Conservation (phyloP, 2,329 filamentous ascomycete species). For the Ceratocystis eucalypticola region DNA sequence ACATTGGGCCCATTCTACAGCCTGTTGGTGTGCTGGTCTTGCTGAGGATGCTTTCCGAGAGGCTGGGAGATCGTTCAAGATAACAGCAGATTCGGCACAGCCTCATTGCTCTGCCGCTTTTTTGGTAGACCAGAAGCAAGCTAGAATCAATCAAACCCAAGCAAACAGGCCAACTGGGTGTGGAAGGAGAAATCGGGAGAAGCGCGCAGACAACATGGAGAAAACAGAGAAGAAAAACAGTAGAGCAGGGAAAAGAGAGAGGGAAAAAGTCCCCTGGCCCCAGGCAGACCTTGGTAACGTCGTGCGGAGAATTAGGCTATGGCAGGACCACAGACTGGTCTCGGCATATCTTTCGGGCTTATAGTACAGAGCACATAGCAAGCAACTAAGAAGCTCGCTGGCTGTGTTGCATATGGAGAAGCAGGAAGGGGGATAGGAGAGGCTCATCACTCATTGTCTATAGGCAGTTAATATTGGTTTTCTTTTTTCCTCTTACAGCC, state of each 20-base stretch:
- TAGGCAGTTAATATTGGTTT: neutral
- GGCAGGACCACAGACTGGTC: neutral
- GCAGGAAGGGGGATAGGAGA: neutral
- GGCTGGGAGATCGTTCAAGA: neutral
- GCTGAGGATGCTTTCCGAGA: neutral
- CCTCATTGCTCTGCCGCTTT: neutral
- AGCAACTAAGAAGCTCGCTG: neutral
- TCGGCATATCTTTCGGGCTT: slow-evolving; percentile 8
- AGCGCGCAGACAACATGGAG: neutral
- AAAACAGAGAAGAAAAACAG: neutral
- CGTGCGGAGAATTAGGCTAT: slow-evolving; percentile 6
- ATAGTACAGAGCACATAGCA: neutral
- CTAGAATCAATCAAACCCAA: neutral
- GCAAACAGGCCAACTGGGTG: too few relatives aligned
- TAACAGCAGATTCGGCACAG: neutral
- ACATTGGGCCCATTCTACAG: too few relatives aligned
- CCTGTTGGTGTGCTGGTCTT: neutral
- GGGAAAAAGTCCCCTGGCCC: neutral
- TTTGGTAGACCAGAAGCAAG: neutral
- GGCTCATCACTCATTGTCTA: neutral
- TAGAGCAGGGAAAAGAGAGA: neutral
- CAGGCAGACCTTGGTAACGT: neutral
- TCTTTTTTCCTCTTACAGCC: neutral
- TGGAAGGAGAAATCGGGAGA: neutral
- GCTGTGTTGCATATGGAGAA: neutral